These are phyloP conservation scores for Cerrena zonata DNA, from an alignment of 1,284 basidiomycete species.

Conservation along the genomic window DNA sequence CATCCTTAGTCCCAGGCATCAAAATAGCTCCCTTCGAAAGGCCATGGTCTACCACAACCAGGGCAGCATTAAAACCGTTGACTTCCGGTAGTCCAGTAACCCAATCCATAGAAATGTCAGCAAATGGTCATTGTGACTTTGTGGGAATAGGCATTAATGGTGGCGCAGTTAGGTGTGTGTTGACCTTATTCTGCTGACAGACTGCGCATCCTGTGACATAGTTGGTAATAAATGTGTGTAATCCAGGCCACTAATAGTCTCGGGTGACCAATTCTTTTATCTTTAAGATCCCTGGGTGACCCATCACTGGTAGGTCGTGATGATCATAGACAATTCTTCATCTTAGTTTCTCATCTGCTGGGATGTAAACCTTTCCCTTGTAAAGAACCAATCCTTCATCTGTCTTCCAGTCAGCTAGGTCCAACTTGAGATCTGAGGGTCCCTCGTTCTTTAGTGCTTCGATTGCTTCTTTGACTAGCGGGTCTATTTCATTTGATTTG, in stretches of 20 bases:
- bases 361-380: neutral
- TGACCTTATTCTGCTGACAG: neutral
- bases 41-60: neutral
- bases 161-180: neutral
- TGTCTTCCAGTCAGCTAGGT: neutral
- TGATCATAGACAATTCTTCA: neutral
- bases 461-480: neutral
- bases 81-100: neutral
- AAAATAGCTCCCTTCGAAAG: neutral
- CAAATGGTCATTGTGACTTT: neutral
- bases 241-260: neutral
- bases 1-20: neutral
- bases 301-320: neutral
- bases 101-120: neutral
- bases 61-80: neutral
- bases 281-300: neutral
- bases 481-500: neutral
- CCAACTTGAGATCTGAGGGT: neutral
- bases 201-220: neutral
- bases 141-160: neutral
- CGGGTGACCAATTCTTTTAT: neutral
- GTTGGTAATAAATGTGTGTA: neutral
- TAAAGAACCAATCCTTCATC: neutral
- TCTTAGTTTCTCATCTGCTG: neutral
- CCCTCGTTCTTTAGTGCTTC: neutral